These are phyloP conservation scores for Caryopteris hybrid DNA, from an alignment of 305 asterid genomes.

Conservation along the genomic window DNA sequence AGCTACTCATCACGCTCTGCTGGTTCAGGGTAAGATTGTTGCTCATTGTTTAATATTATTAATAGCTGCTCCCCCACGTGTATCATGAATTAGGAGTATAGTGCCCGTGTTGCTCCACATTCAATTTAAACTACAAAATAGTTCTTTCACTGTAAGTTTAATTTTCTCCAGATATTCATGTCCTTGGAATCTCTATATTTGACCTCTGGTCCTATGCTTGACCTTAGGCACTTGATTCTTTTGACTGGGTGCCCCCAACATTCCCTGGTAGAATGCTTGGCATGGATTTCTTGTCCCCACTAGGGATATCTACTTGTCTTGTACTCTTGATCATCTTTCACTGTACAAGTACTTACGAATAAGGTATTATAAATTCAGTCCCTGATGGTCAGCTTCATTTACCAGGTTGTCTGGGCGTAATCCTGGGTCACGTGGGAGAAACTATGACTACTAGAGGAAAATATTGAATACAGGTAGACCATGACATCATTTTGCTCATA, in stretches of 20 bases:
- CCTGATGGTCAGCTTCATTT: slow-evolving; percentile 38
- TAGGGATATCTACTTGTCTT: slow-evolving; percentile 16
- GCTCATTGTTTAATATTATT: slow-evolving; percentile 3
- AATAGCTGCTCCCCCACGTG: not conserved
- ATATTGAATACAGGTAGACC: slow-evolving; percentile 62
- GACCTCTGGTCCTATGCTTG: slow-evolving; percentile 9
- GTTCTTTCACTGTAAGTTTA: not conserved
- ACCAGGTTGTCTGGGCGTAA: slow-evolving; percentile 82
- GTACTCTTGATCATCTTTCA: slow-evolving; percentile 13
- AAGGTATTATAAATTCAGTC: slow-evolving; percentile 6
- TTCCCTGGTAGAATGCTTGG: slow-evolving; percentile 4
- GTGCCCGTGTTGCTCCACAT: not conserved
- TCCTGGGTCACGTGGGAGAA: slow-evolving; percentile 76
- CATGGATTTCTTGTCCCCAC: not conserved
- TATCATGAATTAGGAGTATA: not conserved
- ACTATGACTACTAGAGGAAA: slow-evolving; percentile 71
- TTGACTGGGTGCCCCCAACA: not conserved
- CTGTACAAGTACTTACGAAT: slow-evolving; percentile 6
- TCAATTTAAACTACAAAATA: not conserved
- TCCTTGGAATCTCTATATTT: slow-evolving; percentile 12
- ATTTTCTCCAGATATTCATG: not conserved
- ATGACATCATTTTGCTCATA: slow-evolving; percentile 22
- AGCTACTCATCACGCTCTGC: slow-evolving; percentile 70
- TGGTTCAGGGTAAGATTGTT: slow-evolving; percentile 64
- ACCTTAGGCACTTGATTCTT: not conserved